Evolutionary conservation across 2,329 filamentous ascomycete genomes (phyloP), one percentile per base, ranked within the genome.

Genomic region (Fusarium goolgardi): DNA sequence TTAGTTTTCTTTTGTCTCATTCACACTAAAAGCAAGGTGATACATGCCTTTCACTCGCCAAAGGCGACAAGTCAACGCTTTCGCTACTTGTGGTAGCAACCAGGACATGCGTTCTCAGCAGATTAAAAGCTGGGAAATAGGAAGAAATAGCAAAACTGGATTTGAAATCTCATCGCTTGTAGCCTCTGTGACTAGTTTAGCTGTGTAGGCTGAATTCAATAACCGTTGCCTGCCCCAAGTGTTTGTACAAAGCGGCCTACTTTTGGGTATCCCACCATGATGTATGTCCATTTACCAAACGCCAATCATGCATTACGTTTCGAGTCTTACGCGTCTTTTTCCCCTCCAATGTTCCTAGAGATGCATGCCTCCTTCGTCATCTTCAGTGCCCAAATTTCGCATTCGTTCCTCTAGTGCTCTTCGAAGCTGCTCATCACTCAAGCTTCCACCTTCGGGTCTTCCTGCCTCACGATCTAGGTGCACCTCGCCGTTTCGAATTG

Each of bases 391-490:
- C 25, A 84, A 73, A 9, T 78, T 72, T 46, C 81, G 80, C 78
- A 90, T 80, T 53, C 84, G 84, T 69, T 84, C 85, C 71, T 87
- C 84, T 61, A 91, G 73, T 51, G 82, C 81, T 63, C 82, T 78
- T 57, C 86, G 80, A 55, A 91, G 78, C 75, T 90, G 84, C 65
- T 89, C 86, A 63, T 90, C 88, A 23, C 80, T 82, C 55, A 90
- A 66, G 32, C 82, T 82, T 12, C 85, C 85, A 21, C 85, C 83
- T 18, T 72, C 59, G 15, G 70, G 59, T 18, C 54, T 65, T 16
- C 65, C 69, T 1, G 72, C 54, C 37, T 71, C 68, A 5, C 56
- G 55, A 70, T 85, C 81, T 75, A 86, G 79, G n/a, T 77, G 79
- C 4, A 86, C 68, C 71, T 83, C 78, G 25, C 85, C 85, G 61